Evolutionary conservation across 805 yeast species (phyloP).

Genomic region (Metschnikowia aberdeeniae): DNA sequence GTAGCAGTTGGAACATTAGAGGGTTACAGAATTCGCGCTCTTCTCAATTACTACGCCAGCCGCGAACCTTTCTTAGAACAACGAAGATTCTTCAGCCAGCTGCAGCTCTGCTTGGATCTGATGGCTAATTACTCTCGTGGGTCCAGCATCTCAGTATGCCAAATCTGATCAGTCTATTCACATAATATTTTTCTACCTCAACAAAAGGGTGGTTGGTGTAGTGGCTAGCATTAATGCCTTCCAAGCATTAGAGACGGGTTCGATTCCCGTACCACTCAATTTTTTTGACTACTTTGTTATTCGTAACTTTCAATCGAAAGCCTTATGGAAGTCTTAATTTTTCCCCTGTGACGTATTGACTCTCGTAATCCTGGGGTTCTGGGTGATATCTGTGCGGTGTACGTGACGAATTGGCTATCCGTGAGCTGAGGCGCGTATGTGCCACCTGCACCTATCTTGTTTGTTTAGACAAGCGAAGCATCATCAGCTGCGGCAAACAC

Average conservation of each 20-base stretch:
- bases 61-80: no score
- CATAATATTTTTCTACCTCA: background rate
- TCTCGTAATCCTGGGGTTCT: no score
- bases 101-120: no score
- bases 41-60: background rate
- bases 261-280: slow-evolving; percentile 87
- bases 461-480: background rate
- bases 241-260: slow-evolving; percentile 94
- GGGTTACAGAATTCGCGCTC: background rate
- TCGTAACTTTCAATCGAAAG: no score
- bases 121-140: background rate
- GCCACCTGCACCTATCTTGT: slow-evolving; percentile 1
- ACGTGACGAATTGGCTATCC: no score
- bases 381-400: no score
- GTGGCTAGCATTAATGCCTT: slow-evolving; percentile 90
- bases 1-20: no score
- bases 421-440: background rate
- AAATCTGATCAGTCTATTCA: background rate
- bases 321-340: no score
- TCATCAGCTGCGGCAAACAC: background rate
- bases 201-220: slow-evolving; percentile 74
- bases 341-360: no score
- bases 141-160: background rate
- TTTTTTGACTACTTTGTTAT: slow-evolving; percentile 16
- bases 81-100: no score